phyloP scores from a whole-genome alignment of 768 basidiomycete species.

The Rhizopogon rudus region DNA sequence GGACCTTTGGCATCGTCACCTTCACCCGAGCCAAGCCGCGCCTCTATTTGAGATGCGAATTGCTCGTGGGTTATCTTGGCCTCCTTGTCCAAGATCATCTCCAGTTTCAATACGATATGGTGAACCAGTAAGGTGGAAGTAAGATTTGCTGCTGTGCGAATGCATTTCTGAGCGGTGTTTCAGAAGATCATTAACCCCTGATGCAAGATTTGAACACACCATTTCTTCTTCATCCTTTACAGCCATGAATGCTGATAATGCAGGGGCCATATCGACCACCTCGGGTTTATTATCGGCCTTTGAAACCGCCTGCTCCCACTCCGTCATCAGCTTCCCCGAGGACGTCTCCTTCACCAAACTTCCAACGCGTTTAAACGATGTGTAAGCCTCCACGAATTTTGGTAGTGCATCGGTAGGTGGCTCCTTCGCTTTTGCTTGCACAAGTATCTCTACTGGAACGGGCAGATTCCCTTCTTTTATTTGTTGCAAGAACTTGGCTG shows the following conservation, averaged over 20 bases:
- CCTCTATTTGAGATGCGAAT: conserved; percentile 82
- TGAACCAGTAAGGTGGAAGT: conserved; percentile 83
- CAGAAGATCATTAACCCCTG: conserved; percentile 4
- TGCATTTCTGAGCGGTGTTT: conserved; percentile 55
- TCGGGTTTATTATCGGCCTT: conserved; percentile 60
- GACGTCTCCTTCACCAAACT: conserved; percentile 79
- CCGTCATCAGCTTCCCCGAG: conserved; percentile 78
- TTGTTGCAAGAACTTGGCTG: conserved; percentile 85
- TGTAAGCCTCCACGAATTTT: conserved; percentile 59
- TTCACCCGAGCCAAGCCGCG: conserved; percentile 73
- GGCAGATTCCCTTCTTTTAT: conserved; percentile 51
- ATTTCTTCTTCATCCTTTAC: conserved; percentile 91
- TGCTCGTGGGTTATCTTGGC: conserved; percentile 87
- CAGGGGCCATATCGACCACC: conserved; percentile 70
- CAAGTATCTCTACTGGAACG: conserved; percentile 71
- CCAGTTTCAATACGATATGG: conserved; percentile 84
- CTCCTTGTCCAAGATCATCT: conserved; percentile 88
- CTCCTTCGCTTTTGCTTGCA: conserved; percentile 79
- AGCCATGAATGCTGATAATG: conserved; percentile 74
- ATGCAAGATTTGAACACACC: conserved; percentile 40
- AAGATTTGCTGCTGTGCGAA: conserved; percentile 67
- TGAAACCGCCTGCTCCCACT: conserved; percentile 72
- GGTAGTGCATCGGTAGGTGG: conserved; percentile 67
- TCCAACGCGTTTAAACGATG: conserved; percentile 63
- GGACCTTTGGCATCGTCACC: conserved; percentile 68